Base-by-base conservation (phyloP, 1,139 yeast genomes). In the Yamadazyma triangularis region DNA sequence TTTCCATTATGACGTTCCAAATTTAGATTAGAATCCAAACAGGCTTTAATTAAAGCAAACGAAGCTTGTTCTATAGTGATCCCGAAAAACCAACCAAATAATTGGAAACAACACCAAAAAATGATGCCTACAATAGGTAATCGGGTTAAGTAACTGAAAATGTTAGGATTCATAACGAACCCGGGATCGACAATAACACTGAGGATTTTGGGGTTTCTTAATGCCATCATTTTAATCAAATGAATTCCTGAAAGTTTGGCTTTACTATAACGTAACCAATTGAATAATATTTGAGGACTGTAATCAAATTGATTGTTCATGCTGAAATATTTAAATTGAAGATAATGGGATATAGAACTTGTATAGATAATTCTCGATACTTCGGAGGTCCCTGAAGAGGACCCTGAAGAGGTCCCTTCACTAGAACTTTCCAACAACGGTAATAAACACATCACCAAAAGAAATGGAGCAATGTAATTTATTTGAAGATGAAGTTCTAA, bases 221-320 rank as follows among this genome's bases (percentile, higher is more conserved):
- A 61, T 0, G 91, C 75, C 24, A 87, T 53, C 57, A 79, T 69
- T 44, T 78, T 77, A 47, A 80, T 73, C 42, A 79, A 72, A 45
- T 86, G 95, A 27, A 87, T 84, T 1, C 85, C 84, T 0, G 88
- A 85, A 1, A 85, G 75, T 51, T 87, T 87, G 9, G 94, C 84
- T 57, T 79, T 61, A 0, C 87, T 89, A 46, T 84, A 88, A 26
- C 96, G 64, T 35, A 85, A 60, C 83, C 91, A 80, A 1, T 91
- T 79, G 56, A 82, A 85, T 2, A 84, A 27, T 22, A 79, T 63
- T 44, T 79, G 73, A 3, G 95, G 95, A 25, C 50, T 52, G 47
- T 68, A 70, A 42, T 81, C 64, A 55, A 79, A 79, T n/a, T 64
- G 61, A 32, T 66, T 62, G 35, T 64, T 58, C 49, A 81, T 57